These are phyloP conservation scores for Ceratocystis smalleyi DNA, from an alignment of 2,329 filamentous ascomycete genomes.

Conservation along the genomic window DNA sequence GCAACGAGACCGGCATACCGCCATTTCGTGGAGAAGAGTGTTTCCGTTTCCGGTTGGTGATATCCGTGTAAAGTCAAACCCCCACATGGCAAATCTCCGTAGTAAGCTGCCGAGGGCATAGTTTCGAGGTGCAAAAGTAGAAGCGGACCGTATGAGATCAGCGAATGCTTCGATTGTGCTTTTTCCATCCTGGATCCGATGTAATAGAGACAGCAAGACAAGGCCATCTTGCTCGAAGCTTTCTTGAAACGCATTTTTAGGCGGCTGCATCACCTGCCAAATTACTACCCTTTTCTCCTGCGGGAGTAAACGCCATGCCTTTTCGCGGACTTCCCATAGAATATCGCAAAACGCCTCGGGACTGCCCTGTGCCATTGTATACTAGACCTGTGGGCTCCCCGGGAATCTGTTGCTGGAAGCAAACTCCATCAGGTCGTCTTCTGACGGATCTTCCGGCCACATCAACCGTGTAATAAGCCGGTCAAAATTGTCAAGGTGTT, in stretches of 20 bases:
- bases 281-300: background rate
- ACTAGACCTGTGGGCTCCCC: slow-evolving; percentile 8
- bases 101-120: slow-evolving; percentile 11
- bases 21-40: slow-evolving; percentile 14
- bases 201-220: slow-evolving; percentile 7
- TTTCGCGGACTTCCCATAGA: slow-evolving; percentile 15
- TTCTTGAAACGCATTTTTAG: slow-evolving; percentile 6
- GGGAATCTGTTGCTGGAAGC: slow-evolving; percentile 10
- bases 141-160: slow-evolving; percentile 1
- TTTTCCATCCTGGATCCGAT: background rate
- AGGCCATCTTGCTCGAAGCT: background rate
- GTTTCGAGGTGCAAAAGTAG: slow-evolving; percentile 8
- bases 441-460: background rate
- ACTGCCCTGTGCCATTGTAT: slow-evolving; percentile 5
- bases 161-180: slow-evolving; percentile 5
- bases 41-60: background rate
- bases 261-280: slow-evolving; percentile 15
- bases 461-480: slow-evolving; percentile 7
- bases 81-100: slow-evolving; percentile 7
- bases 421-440: slow-evolving; percentile 8
- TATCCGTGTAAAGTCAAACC: slow-evolving; percentile 6
- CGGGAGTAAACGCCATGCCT: slow-evolving; percentile 9
- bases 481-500: slow-evolving; percentile 10
- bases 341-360: slow-evolving; percentile 8
- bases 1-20: background rate